Evolutionary conservation across 2,329 filamentous ascomycete genomes (phyloP).

Genomic region (Tolypocladium nubicola): DNA sequence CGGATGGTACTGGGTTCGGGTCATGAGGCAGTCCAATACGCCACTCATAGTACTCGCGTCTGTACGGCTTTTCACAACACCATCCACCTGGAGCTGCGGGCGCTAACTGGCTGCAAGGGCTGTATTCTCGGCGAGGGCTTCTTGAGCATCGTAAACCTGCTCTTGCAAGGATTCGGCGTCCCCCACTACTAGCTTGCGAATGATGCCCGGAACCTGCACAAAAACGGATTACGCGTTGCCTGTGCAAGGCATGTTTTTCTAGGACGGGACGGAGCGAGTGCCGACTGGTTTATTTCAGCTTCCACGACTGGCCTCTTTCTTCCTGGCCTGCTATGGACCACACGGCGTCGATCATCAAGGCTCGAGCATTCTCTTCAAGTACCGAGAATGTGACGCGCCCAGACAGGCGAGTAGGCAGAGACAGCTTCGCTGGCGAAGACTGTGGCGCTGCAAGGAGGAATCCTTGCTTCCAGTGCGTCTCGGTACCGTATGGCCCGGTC

Average conservation of each 20-base stretch:
- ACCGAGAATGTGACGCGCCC: constrained; percentile 64
- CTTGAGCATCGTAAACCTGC: constrained; percentile 80
- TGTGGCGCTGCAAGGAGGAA: constrained; percentile 59
- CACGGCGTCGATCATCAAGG: constrained; percentile 51
- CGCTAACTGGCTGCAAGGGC: constrained; percentile 36
- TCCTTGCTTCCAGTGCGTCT: constrained; percentile 88
- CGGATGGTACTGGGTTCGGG: constrained; percentile 66
- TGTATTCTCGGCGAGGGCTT: constrained; percentile 90
- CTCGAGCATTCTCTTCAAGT: constrained; percentile 57
- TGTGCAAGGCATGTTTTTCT: neutral
- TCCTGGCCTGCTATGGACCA: constrained; percentile 42
- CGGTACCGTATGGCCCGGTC: constrained; percentile 64
- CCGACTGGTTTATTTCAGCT: constrained; percentile 26
- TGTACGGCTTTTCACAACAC: constrained; percentile 24
- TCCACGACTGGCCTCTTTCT: constrained; percentile 38
- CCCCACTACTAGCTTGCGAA: constrained; percentile 51
- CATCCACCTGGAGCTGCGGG: neutral
- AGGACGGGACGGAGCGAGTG: neutral
- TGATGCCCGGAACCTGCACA: neutral
- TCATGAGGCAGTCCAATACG: constrained; percentile 48
- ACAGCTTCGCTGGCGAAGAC: constrained; percentile 32
- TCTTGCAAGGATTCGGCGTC: constrained; percentile 66
- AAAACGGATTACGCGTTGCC: no score
- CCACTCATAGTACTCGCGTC: constrained; percentile 81
- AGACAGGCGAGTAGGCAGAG: constrained; percentile 45